These are phyloP conservation scores for Hanseniaspora pseudoguilliermondii DNA, from an alignment of 805 yeast genomes.

Conservation along the genomic window DNA sequence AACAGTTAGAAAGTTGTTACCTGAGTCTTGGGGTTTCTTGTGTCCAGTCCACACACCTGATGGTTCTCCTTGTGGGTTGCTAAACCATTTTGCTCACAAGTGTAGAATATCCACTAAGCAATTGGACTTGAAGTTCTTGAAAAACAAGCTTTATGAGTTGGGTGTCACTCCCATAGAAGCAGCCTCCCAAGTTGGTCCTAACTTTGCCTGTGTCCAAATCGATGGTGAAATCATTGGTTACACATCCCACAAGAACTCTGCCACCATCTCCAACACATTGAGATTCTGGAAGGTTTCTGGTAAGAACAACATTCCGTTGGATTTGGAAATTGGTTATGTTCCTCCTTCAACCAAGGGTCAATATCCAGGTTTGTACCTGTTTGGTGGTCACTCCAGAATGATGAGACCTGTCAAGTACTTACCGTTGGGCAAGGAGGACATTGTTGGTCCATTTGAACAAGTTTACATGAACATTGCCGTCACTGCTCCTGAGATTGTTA, in stretches of 20 bases:
- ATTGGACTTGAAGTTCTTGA: slow-evolving; percentile 61
- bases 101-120: slow-evolving; percentile 73
- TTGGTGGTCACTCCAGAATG: slow-evolving; percentile 91
- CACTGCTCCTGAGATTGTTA: slow-evolving; percentile 77
- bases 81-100: slow-evolving; percentile 92
- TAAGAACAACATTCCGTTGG: slow-evolving; percentile 59
- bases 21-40: slow-evolving; percentile 97
- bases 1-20: slow-evolving; percentile 86
- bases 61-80: slow-evolving; percentile 97
- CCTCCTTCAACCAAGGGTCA: slow-evolving; percentile 95
- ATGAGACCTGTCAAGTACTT: slow-evolving; percentile 87
- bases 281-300: slow-evolving; percentile 82
- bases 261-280: slow-evolving; percentile 73
- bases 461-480: slow-evolving; percentile 95
- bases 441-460: slow-evolving; percentile 95
- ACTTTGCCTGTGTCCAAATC: slow-evolving; percentile 76
- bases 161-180: slow-evolving; percentile 71
- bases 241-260: slow-evolving; percentile 83
- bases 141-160: slow-evolving; percentile 48
- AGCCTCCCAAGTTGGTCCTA: slow-evolving; percentile 76
- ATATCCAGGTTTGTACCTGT: slow-evolving; percentile 87
- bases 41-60: slow-evolving; percentile 99
- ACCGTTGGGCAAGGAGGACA: slow-evolving; percentile 70
- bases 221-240: slow-evolving; percentile 91
- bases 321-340: slow-evolving; percentile 85